Percentiles rank a stretch among this genome's conserved stretches.
Conservation (phyloP, 2,329 filamentous ascomycete species). For the Thielaviopsis ethacetica region DNA sequence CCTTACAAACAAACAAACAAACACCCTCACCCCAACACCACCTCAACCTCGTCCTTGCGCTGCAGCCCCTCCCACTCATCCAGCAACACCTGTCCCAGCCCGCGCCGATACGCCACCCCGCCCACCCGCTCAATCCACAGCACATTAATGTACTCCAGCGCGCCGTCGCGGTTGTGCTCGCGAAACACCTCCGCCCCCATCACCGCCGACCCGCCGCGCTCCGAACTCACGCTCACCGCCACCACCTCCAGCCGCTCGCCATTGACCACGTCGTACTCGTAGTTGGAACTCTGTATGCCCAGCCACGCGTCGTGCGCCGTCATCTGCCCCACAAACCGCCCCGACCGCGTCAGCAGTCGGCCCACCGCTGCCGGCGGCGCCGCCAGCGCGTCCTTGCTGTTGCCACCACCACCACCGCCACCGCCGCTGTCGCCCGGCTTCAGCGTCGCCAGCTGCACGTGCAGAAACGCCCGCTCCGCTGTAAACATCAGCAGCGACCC, state of each 20-base stretch:
- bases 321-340: constrained; percentile 26
- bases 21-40: constrained; percentile 23
- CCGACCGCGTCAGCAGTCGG: constrained; percentile 23
- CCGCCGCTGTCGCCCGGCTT: too few species aligned
- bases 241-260: constrained; percentile 29
- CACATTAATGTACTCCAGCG: constrained; percentile 30
- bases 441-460: constrained; percentile 23
- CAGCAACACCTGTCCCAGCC: constrained; percentile 26
- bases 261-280: constrained; percentile 19
- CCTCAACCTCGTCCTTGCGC: constrained; percentile 22
- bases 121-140: constrained; percentile 30
- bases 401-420: too few species aligned
- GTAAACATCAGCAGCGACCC: constrained; percentile 25
- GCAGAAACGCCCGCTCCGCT: constrained; percentile 24
- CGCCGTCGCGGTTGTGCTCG: constrained; percentile 23
- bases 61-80: constrained; percentile 25
- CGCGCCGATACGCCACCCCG: constrained; percentile 25
- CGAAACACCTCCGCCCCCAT: constrained; percentile 24
- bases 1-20: too few species aligned
- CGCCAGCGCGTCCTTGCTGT: constrained; percentile 14
- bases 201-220: constrained; percentile 25
- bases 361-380: constrained; percentile 27
- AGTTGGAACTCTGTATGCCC: constrained; percentile 29
- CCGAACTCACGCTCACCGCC: constrained; percentile 25
- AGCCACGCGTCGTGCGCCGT: constrained; percentile 30